These are phyloP conservation scores for Carallia pectinifolia DNA, from an alignment of 345 rosid genomes.

Conservation along the genomic window DNA sequence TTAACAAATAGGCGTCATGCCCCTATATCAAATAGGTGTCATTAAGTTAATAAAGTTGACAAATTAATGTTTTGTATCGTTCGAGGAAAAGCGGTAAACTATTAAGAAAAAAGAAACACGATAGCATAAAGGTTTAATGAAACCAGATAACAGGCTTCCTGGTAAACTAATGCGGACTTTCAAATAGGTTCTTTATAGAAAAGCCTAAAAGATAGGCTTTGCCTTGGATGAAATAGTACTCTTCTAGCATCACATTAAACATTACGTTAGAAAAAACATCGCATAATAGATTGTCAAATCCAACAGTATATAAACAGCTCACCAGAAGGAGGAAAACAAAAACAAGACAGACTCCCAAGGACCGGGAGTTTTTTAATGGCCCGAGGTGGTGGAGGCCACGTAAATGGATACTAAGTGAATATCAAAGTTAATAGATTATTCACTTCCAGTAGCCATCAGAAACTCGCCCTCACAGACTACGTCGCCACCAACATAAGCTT, in stretches of 20 bases:
- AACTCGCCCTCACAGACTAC: conserved; percentile 92
- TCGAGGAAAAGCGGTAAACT: too few species aligned
- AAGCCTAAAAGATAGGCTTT: background rate
- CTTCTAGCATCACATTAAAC: background rate
- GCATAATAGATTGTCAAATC: background rate
- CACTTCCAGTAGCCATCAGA: conserved; percentile 77
- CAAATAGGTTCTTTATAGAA: too few species aligned
- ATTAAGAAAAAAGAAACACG: too few species aligned
- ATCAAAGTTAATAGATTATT: conserved; percentile 17
- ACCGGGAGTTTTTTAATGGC: background rate
- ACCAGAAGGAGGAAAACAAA: background rate
- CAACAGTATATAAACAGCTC: background rate
- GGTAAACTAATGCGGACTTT: too few species aligned
- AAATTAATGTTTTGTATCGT: too few species aligned
- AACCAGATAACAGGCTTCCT: too few species aligned
- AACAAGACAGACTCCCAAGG: background rate
- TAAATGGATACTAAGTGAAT: background rate
- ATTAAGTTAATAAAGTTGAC: too few species aligned
- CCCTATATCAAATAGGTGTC: too few species aligned
- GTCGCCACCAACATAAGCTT: conserved; percentile 87
- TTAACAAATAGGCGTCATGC: too few species aligned
- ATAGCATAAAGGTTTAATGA: too few species aligned
- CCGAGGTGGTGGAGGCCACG: too few species aligned
- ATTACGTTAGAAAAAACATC: background rate
- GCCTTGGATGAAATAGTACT: background rate